A percentile compares a stretch with the other conserved stretches of the same genome.
Conservation (phyloP, 305 asterid genomes). For the Fraxinus angustifolia region DNA sequence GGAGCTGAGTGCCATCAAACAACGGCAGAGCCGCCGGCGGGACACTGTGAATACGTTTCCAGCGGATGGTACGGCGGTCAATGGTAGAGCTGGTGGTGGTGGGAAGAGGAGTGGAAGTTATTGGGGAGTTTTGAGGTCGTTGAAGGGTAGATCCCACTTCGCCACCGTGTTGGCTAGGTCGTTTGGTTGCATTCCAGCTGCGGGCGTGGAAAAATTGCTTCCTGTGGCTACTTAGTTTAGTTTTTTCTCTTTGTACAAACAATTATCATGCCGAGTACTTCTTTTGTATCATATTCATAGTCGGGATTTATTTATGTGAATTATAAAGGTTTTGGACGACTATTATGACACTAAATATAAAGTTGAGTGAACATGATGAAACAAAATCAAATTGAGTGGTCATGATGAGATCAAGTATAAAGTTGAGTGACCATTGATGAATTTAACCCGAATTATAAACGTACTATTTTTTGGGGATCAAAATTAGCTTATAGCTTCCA, state of each 20-base stretch:
- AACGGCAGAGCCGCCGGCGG: slow-evolving; percentile 39
- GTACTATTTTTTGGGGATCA: background rate
- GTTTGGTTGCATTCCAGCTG: slow-evolving; percentile 37
- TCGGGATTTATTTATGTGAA: background rate
- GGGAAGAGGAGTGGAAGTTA: slow-evolving; percentile 15
- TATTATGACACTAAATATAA: no score
- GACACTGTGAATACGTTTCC: background rate
- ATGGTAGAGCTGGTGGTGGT: slow-evolving; percentile 12
- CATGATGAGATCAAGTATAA: no score
- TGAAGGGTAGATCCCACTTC: slow-evolving; percentile 27
- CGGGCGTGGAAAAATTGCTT: slow-evolving; percentile 16
- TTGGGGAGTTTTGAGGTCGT: slow-evolving; percentile 31
- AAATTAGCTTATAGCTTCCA: background rate
- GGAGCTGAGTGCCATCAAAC: slow-evolving; percentile 60
- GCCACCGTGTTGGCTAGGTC: slow-evolving; percentile 34
- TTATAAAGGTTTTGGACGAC: no score
- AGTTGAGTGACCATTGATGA: no score
- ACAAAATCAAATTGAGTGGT: no score
- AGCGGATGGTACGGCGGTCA: slow-evolving; percentile 7
- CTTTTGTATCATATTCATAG: background rate
- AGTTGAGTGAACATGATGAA: no score
- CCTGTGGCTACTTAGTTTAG: slow-evolving; percentile 14
- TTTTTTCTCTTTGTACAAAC: background rate
- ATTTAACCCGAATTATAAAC: background rate
- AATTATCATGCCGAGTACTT: background rate